Conservation (phyloP, 306 rosid species). For the Vicia sativa region DNA sequence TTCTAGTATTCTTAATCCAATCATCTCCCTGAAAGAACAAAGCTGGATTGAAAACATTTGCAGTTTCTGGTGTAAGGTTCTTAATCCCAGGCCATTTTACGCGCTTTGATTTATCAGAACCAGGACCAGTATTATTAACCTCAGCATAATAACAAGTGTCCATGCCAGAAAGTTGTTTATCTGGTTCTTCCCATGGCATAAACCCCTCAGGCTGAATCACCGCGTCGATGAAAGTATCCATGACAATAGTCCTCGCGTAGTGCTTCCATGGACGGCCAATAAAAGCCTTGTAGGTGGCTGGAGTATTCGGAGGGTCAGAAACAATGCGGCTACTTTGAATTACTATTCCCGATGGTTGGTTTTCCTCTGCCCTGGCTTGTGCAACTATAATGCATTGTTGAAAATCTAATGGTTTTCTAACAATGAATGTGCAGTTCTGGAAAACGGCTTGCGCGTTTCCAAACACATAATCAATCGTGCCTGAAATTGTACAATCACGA, state of each 20-base stretch:
- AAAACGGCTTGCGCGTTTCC: constrained; percentile 63
- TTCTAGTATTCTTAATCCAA: constrained; percentile 56
- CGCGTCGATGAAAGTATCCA: constrained; percentile 55
- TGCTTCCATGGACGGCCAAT: constrained; percentile 78
- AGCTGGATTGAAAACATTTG: constrained; percentile 10
- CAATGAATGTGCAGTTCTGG: constrained; percentile 70
- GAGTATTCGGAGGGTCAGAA: not conserved
- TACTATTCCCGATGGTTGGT: constrained; percentile 61
- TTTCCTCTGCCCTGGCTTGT: constrained; percentile 63
- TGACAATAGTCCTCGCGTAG: constrained; percentile 65
- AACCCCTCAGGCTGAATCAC: constrained; percentile 64
- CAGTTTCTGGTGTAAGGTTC: constrained; percentile 40
- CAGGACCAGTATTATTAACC: constrained; percentile 59
- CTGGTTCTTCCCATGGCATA: constrained; percentile 56
- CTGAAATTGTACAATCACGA: constrained; percentile 67
- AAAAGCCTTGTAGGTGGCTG: constrained; percentile 38
- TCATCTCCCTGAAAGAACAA: constrained; percentile 50
- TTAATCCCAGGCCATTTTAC: constrained; percentile 68
- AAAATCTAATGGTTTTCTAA: constrained; percentile 54
- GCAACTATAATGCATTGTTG: constrained; percentile 75
- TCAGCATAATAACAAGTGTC: constrained; percentile 62
- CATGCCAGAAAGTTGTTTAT: not conserved
- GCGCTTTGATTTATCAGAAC: constrained; percentile 50
- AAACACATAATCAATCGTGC: constrained; percentile 73
- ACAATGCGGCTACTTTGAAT: constrained; percentile 49